Evolutionary conservation across 441 rosid genomes (phyloP).

Genomic region (Kokia cookei): DNA sequence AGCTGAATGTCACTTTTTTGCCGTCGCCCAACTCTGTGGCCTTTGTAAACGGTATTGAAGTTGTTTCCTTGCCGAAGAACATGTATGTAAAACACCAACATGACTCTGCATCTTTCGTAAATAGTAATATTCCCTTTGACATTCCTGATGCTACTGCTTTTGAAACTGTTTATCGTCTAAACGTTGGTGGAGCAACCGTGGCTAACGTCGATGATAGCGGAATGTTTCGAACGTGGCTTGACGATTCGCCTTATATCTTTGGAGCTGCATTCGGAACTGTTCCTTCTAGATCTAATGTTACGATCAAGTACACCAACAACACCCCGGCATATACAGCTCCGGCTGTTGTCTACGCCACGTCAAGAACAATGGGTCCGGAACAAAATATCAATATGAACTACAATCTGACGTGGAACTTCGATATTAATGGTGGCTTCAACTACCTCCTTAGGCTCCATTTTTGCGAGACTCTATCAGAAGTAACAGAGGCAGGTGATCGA

Average conservation of each 20-base stretch:
- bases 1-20: too few relatives aligned
- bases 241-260: not conserved
- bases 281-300: not conserved
- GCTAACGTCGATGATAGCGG: not conserved
- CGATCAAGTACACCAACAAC: not conserved
- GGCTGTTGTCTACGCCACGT: not conserved
- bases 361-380: not conserved
- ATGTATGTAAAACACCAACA: not conserved
- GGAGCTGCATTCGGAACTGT: not conserved
- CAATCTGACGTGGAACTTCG: not conserved
- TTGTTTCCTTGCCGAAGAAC: not conserved
- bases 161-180: too few relatives aligned
- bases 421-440: slow-evolving; percentile 9
- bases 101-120: not conserved
- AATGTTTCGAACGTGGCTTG: slow-evolving; percentile 5
- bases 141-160: not conserved
- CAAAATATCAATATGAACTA: not conserved
- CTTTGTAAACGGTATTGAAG: too few relatives aligned
- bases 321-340: slow-evolving; percentile 6
- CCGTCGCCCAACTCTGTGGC: too few relatives aligned
- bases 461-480: not conserved
- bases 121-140: not conserved
- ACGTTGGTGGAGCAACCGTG: not conserved
- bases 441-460: slow-evolving; percentile 16
- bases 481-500: not conserved